A percentile compares a stretch with the other conserved stretches of the same genome.
Conservation (phyloP, 768 basidiomycete species). For the Gautieria morchelliformis region DNA sequence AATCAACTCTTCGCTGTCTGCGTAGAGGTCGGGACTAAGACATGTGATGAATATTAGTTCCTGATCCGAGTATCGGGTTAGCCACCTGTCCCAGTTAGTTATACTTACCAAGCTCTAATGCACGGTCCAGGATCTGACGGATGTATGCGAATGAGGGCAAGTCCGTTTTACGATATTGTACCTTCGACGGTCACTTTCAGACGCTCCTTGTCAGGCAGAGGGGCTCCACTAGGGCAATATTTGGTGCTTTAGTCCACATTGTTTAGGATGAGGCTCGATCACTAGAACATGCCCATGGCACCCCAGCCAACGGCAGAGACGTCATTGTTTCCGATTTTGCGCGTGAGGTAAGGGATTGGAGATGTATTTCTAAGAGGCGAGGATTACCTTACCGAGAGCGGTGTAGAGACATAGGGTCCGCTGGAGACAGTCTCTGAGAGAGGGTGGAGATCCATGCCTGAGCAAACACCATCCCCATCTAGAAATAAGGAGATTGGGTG, state of each 20-base stretch:
- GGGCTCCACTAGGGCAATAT: slow-evolving; percentile 21
- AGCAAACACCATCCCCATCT: no score
- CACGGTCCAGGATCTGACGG: slow-evolving; percentile 31
- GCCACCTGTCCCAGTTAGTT: slow-evolving; percentile 31
- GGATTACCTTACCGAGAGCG: no score
- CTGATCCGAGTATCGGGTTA: background rate
- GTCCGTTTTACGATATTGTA: background rate
- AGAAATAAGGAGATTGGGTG: no score
- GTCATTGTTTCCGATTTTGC: slow-evolving; percentile 34
- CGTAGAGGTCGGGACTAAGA: slow-evolving; percentile 30
- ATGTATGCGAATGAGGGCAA: background rate
- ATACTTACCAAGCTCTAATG: slow-evolving; percentile 32
- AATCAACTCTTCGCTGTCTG: slow-evolving; percentile 33
- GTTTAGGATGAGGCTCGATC: background rate
- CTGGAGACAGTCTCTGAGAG: no score
- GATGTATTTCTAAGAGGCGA: no score
- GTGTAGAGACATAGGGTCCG: no score
- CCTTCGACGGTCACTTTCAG: slow-evolving; percentile 34
- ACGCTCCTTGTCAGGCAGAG: slow-evolving; percentile 44
- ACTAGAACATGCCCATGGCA: slow-evolving; percentile 35
- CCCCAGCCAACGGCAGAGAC: slow-evolving; percentile 54
- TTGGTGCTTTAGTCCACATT: slow-evolving; percentile 6
- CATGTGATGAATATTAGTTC: background rate
- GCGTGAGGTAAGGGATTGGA: slow-evolving; percentile 23
- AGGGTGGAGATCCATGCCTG: no score